Evolutionary conservation across 1,284 basidiomycete species (phyloP).

Genomic region (Blastosporella zonata): DNA sequence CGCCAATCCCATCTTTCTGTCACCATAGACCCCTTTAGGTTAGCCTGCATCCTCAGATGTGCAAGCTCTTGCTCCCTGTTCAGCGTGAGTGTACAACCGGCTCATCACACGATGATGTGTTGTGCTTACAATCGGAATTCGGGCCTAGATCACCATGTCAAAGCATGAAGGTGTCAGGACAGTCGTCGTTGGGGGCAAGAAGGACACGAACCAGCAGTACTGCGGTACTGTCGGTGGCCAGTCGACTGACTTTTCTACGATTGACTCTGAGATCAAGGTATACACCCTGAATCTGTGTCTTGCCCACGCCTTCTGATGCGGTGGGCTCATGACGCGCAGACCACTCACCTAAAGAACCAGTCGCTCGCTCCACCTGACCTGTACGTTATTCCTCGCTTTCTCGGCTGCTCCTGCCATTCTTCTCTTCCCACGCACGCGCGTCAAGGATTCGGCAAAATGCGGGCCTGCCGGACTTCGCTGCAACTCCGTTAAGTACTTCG

Average conservation of each 20-base stretch:
- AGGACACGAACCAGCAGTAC: constrained; percentile 50
- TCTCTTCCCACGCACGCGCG: constrained; percentile 15
- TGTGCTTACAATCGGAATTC: constrained; percentile 5
- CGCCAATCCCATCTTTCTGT: constrained; percentile 1
- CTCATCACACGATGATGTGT: background rate
- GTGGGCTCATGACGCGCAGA: constrained; percentile 29
- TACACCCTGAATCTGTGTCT: constrained; percentile 10
- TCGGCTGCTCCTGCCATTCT: background rate
- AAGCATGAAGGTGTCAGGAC: constrained; percentile 56
- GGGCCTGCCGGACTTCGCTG: constrained; percentile 10
- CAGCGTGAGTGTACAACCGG: constrained; percentile 35
- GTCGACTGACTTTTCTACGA: constrained; percentile 54
- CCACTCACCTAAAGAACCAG: constrained; percentile 51
- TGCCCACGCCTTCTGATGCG: constrained; percentile 4
- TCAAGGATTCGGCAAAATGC: constrained; percentile 16
- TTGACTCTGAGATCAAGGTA: constrained; percentile 63
- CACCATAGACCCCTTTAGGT: background rate
- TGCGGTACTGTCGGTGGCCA: constrained; percentile 62
- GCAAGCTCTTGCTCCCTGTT: constrained; percentile 62
- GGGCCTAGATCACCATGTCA: constrained; percentile 53
- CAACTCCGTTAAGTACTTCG: constrained; percentile 2
- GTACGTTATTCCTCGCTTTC: constrained; percentile 33
- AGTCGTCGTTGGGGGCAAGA: constrained; percentile 54
- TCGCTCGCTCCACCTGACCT: constrained; percentile 60
- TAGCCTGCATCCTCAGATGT: constrained; percentile 27